A percentile compares a stretch with the other conserved stretches of the same genome.
These are phyloP conservation scores for Amaranthus hypochondriacus DNA, from an alignment of 148 eudicot species.

Conservation along the genomic window DNA sequence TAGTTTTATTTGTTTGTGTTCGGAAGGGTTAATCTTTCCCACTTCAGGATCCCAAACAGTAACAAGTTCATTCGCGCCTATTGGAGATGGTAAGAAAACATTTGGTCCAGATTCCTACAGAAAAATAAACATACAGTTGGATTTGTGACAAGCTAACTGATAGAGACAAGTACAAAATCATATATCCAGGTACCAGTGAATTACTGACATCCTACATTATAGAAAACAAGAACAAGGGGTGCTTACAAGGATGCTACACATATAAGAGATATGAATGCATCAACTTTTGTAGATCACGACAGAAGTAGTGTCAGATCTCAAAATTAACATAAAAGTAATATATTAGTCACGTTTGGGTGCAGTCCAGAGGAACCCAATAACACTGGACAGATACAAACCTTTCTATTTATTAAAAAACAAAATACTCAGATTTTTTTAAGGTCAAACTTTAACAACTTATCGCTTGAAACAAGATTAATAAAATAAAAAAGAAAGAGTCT, in stretches of 20 bases:
- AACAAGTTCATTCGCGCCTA: slow-evolving; percentile 90
- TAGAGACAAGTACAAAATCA: background rate
- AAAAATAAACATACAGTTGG: background rate
- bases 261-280: background rate
- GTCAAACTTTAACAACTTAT: background rate
- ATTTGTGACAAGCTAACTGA: background rate
- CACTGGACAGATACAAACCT: background rate
- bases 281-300: background rate
- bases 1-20: slow-evolving; percentile 94
- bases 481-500: too few species aligned
- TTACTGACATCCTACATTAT: background rate
- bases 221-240: background rate
- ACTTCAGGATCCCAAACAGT: slow-evolving; percentile 96
- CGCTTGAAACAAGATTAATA: background rate
- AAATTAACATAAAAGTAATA: background rate
- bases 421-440: background rate
- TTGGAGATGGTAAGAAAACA: slow-evolving; percentile 73
- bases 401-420: background rate
- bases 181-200: background rate
- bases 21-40: slow-evolving; percentile 89
- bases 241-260: background rate
- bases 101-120: slow-evolving; percentile 91
- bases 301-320: background rate
- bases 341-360: background rate
- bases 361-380: background rate